These are phyloP conservation scores for Eucalyptus marginata DNA, from an alignment of 345 rosid species.

Conservation along the genomic window DNA sequence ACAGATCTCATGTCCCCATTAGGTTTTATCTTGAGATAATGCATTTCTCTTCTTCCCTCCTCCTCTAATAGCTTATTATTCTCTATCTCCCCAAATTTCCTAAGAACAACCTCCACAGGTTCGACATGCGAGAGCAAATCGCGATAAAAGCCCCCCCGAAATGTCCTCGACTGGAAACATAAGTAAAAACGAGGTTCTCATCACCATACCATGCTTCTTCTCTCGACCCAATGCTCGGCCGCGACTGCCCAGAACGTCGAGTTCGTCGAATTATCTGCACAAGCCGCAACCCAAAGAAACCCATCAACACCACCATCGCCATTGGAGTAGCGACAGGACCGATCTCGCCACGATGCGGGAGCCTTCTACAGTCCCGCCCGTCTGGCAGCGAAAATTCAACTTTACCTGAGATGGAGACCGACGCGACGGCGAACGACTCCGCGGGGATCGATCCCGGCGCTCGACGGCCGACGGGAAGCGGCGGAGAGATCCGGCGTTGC, in stretches of 20 bases:
- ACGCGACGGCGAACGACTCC: background rate
- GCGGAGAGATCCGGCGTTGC: background rate
- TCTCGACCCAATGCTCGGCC: background rate
- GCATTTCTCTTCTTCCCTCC: background rate
- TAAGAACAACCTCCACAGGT: background rate
- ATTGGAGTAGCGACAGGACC: background rate
- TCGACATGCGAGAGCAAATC: background rate
- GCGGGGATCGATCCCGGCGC: background rate
- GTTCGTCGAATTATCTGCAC: background rate
- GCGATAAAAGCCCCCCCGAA: background rate
- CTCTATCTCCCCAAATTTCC: background rate
- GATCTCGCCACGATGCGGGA: background rate
- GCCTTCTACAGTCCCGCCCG: background rate
- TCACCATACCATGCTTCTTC: background rate
- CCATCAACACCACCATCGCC: background rate
- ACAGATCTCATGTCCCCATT: background rate
- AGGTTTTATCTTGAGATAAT: background rate
- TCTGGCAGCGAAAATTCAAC: background rate
- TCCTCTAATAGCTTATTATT: background rate
- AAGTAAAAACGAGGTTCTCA: background rate
- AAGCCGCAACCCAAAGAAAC: background rate
- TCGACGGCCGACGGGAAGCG: background rate
- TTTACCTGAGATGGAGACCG: background rate
- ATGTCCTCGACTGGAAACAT: background rate
- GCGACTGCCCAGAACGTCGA: background rate